Percentiles rank a stretch among this genome's conserved stretches.
phyloP scores from a whole-genome alignment of 768 basidiomycete genomes.

The Rhodotorula taiwanensis region DNA sequence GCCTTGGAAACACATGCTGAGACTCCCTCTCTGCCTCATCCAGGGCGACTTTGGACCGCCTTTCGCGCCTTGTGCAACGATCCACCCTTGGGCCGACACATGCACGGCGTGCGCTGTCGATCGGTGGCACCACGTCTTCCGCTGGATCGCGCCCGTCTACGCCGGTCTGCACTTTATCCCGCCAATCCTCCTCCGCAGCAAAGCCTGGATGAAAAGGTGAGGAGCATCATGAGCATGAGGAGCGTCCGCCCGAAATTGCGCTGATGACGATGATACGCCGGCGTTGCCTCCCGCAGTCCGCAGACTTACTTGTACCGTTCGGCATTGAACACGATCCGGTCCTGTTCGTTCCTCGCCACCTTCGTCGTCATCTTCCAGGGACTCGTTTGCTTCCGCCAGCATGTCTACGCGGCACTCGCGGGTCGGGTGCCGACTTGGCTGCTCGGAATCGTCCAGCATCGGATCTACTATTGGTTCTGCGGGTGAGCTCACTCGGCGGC shows the following conservation, averaged over 20 bases:
- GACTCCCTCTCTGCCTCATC: no score
- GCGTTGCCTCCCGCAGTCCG: neutral
- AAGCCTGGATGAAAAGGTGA: slow-evolving; percentile 55
- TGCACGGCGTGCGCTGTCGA: slow-evolving; percentile 59
- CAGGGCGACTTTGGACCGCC: slow-evolving; percentile 41
- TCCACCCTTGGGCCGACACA: slow-evolving; percentile 66
- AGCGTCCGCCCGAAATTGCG: neutral
- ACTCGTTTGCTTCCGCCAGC: slow-evolving; percentile 32
- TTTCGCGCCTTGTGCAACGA: slow-evolving; percentile 50
- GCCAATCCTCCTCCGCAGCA: slow-evolving; percentile 69
- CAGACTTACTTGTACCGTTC: slow-evolving; percentile 54
- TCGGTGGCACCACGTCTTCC: slow-evolving; percentile 71
- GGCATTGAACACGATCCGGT: slow-evolving; percentile 66
- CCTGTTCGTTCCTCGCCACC: slow-evolving; percentile 75
- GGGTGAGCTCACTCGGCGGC: no score
- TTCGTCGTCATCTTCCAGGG: slow-evolving; percentile 73
- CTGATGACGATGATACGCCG: no score
- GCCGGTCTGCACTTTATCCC: slow-evolving; percentile 86
- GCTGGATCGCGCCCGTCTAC: slow-evolving; percentile 55
- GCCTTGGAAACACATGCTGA: no score
- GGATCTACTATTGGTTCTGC: slow-evolving; percentile 61
- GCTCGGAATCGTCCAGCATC: slow-evolving; percentile 58
- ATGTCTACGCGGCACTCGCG: slow-evolving; percentile 31
- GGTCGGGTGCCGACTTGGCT: slow-evolving; percentile 41
- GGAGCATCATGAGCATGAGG: no score